Evolutionary conservation across 2,329 filamentous ascomycete genomes (phyloP), one percentile per base, ranked within the genome.

Genomic region (Coniosporium tulheliwenetii): DNA sequence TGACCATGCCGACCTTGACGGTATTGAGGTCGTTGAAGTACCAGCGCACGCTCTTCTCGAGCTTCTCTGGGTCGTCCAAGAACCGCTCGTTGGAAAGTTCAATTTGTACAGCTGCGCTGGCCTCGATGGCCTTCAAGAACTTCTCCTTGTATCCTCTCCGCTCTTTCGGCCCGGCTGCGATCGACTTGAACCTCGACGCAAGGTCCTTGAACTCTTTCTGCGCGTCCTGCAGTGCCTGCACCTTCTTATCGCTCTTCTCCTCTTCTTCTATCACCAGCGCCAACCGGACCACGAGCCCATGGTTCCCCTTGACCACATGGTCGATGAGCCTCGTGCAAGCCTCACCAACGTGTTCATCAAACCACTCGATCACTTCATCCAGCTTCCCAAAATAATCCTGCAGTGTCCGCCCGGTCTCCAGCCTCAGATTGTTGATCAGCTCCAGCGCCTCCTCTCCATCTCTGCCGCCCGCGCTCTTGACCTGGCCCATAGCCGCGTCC

Each of bases 1-100:
- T 75, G 44, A 82, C 76, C 84, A 98, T 93, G 54, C 91, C 89
- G 46, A 93, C 73, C 60, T 89, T 86, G 55, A 95, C 89, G 3
- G 85, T 86, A 60, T 93, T 93, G 32, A 98, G 73, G 58, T 98
- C 89, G 64, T 96, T 95, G 66, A 96, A 98, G 62, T 79, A 98
- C 91, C 91, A 98, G 54, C 83, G 83, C 62, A 94, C 76, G 48
- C 75, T 78, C 66, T 94, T 94, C 47, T 93, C 84, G 37, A 98
- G 69, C 52, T 75, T 77, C 39, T 79, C 73, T 0, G 91, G 84
- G 54, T 96, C 85, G 32, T 81, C 81, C 40, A 89, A 64, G 58
- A 98, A 96, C 37, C 78, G 73, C 41, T 81, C 74, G 43, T 78
- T 75, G 34, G 77, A 73, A 44, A 76, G 69, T 10, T 77, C 75